phyloP scores from a whole-genome alignment of 345 rosid genomes.

The Limnanthes douglasii region DNA sequence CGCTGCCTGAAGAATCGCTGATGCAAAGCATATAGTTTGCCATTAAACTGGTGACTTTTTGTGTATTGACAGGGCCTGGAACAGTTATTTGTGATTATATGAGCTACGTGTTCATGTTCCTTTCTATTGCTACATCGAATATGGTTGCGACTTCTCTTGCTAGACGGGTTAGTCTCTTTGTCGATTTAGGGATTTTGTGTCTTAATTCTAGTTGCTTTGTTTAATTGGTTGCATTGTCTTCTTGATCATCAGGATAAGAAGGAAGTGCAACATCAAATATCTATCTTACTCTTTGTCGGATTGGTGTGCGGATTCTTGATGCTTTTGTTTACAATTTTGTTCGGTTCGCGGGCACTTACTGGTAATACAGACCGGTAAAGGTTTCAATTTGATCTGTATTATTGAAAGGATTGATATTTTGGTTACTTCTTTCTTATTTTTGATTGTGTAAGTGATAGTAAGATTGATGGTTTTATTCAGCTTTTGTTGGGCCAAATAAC shows the following conservation, averaged over 20 bases:
- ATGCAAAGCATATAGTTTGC: too few species aligned
- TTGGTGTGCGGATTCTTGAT: constrained; percentile 61
- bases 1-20: too few species aligned
- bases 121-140: constrained; percentile 84
- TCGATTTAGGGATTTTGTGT: not conserved
- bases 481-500: constrained; percentile 66
- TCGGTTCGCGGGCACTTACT: constrained; percentile 57
- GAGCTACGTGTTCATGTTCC: constrained; percentile 76
- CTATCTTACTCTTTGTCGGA: constrained; percentile 57
- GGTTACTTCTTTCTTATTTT: not conserved
- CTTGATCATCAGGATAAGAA: constrained; percentile 38
- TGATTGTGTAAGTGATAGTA: too few species aligned
- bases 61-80: constrained; percentile 65
- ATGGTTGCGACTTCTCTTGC: constrained; percentile 93
- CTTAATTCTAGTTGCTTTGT: not conserved
- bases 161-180: constrained; percentile 33
- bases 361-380: constrained; percentile 26
- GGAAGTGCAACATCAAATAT: constrained; percentile 75
- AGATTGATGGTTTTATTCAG: constrained; percentile 49
- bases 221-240: not conserved
- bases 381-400: constrained; percentile 5
- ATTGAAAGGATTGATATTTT: constrained; percentile 4
- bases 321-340: constrained; percentile 60
- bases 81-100: constrained; percentile 69
- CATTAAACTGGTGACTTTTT: not conserved